These are phyloP conservation scores for Endocarpon pusillum DNA, from an alignment of 495 filamentous ascomycete genomes.

Conservation along the genomic window DNA sequence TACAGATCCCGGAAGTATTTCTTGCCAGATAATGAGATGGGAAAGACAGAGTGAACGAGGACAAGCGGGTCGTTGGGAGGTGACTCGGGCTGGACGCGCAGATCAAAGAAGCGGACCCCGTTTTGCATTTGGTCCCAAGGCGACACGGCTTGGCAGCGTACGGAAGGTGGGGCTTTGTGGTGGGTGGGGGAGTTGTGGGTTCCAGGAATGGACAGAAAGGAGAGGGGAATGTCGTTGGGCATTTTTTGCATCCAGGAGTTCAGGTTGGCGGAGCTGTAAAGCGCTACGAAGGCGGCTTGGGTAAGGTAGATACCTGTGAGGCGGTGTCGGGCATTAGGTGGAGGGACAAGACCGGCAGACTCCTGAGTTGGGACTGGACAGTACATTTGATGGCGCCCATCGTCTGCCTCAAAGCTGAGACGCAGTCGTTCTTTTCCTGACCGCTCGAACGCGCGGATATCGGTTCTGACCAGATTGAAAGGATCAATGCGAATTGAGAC, in stretches of 20 bases:
- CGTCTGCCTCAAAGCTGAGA: conserved; percentile 42
- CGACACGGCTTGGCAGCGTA: conserved; percentile 77
- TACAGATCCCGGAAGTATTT: conserved; percentile 65
- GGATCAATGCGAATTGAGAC: conserved; percentile 38
- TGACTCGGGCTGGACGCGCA: conserved; percentile 55
- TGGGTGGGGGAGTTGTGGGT: conserved; percentile 89
- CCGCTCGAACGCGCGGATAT: conserved; percentile 28
- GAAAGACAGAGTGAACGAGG: conserved; percentile 65
- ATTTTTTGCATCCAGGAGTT: conserved; percentile 68
- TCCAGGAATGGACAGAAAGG: conserved; percentile 76
- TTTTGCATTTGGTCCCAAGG: conserved; percentile 66
- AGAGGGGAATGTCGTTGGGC: conserved; percentile 48
- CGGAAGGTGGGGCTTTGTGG: conserved; percentile 70
- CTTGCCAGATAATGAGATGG: conserved; percentile 48
- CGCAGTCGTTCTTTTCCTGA: conserved; percentile 37
- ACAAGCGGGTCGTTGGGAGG: conserved; percentile 36
- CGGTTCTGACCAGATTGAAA: conserved; percentile 38
- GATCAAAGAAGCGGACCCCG: conserved; percentile 87
- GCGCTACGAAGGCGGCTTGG: conserved; percentile 43
- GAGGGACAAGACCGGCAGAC: conserved; percentile 37
- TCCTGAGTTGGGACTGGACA: conserved; percentile 35
- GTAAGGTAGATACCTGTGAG: conserved; percentile 62
- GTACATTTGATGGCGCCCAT: conserved; percentile 44
- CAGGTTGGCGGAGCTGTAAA: conserved; percentile 58
- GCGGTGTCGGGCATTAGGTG: conserved; percentile 36